These are phyloP conservation scores for Penicilliopsis zonata DNA, from an alignment of 495 filamentous ascomycete genomes.

Conservation along the genomic window DNA sequence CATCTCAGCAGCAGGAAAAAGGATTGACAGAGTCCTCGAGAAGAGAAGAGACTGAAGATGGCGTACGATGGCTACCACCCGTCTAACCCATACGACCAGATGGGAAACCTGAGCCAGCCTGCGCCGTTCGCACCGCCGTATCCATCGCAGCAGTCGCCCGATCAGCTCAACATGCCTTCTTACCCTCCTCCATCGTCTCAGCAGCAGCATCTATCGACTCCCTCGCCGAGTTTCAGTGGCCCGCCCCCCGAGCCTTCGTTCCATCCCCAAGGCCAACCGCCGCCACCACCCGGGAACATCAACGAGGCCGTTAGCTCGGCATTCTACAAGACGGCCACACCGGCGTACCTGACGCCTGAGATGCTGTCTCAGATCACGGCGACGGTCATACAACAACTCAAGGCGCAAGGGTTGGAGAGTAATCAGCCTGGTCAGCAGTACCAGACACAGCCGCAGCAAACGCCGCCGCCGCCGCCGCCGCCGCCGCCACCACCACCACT, in stretches of 20 bases:
- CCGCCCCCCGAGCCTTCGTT: conserved; percentile 11
- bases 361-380: conserved; percentile 39
- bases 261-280: conserved; percentile 8
- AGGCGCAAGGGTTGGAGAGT: conserved; percentile 28
- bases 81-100: conserved; percentile 14
- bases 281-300: conserved; percentile 16
- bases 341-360: conserved; percentile 34
- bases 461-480: conserved; percentile 17
- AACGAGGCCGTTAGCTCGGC: conserved; percentile 40
- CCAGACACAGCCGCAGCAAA: conserved; percentile 11
- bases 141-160: conserved; percentile 20
- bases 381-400: conserved; percentile 41
- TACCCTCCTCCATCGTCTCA: too few species aligned
- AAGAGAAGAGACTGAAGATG: too few species aligned
- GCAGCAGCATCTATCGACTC: conserved; percentile 23
- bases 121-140: conserved; percentile 19
- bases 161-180: conserved; percentile 32
- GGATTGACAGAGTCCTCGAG: too few species aligned
- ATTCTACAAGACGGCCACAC: conserved; percentile 21
- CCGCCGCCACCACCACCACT: conserved; percentile 12
- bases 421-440: conserved; percentile 10
- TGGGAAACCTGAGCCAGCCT: conserved; percentile 8
- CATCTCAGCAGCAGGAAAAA: too few species aligned
- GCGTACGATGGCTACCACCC: conserved; percentile 29
- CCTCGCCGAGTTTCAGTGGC: too few species aligned